Conservation (phyloP, 2,329 filamentous ascomycete species). For the Phyllosticta citriasiana region DNA sequence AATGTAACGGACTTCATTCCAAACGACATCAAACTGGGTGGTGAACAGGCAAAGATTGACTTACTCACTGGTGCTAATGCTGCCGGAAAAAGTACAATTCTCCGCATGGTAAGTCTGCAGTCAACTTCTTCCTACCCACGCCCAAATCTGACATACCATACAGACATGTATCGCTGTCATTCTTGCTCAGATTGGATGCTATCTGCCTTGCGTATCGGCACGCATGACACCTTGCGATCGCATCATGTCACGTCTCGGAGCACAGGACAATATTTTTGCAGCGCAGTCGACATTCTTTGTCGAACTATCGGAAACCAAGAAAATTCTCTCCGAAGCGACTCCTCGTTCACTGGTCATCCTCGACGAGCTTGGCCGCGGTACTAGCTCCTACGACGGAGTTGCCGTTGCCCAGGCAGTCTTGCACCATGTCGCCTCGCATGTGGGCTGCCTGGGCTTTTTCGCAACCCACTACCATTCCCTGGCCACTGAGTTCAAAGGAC, state of each 20-base stretch:
- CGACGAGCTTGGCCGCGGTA: slow-evolving; percentile 90
- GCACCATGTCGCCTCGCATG: slow-evolving; percentile 89
- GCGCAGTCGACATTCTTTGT: slow-evolving; percentile 98
- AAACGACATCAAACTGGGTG: slow-evolving; percentile 83
- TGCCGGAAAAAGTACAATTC: slow-evolving; percentile 90
- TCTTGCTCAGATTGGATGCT: slow-evolving; percentile 92
- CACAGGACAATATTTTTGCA: slow-evolving; percentile 98
- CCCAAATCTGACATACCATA: slow-evolving; percentile 25
- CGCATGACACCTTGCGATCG: slow-evolving; percentile 84
- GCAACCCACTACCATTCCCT: slow-evolving; percentile 96
- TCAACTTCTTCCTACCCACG: slow-evolving; percentile 16
- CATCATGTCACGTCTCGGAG: slow-evolving; percentile 96
- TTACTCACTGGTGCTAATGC: slow-evolving; percentile 93
- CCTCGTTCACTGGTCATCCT: slow-evolving; percentile 91
- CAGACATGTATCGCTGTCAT: slow-evolving; percentile 91
- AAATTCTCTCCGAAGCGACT: slow-evolving; percentile 90
- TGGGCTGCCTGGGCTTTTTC: slow-evolving; percentile 92
- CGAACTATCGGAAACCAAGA: slow-evolving; percentile 93
- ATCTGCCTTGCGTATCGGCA: slow-evolving; percentile 75
- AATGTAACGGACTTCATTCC: slow-evolving; percentile 92
- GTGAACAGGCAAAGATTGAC: slow-evolving; percentile 70
- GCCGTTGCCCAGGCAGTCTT: slow-evolving; percentile 93
- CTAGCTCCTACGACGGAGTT: slow-evolving; percentile 90
- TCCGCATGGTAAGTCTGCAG: slow-evolving; percentile 67
- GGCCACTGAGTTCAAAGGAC: slow-evolving; percentile 77